phyloP scores from a whole-genome alignment of 2,329 filamentous ascomycete species.

The Talaromyces amestolkiae region DNA sequence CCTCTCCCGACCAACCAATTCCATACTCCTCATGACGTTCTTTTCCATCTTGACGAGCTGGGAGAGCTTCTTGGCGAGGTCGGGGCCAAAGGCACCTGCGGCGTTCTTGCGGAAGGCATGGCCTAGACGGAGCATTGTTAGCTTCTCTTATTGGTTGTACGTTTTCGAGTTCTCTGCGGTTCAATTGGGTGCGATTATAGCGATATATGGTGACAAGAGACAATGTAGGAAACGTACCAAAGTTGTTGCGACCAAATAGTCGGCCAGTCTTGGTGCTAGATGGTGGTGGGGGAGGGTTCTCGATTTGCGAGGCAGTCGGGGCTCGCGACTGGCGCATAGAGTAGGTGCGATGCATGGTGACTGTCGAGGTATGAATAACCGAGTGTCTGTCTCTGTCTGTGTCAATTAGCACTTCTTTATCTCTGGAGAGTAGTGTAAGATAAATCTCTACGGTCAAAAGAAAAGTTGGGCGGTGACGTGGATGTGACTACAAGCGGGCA shows the following conservation, averaged over 20 bases:
- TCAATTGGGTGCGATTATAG: neutral
- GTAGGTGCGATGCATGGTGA: slow-evolving; percentile 91
- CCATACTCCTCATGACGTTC: slow-evolving; percentile 98
- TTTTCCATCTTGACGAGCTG: slow-evolving; percentile 99
- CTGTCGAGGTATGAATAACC: neutral
- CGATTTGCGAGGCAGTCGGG: slow-evolving; percentile 83
- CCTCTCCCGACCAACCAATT: slow-evolving; percentile 88
- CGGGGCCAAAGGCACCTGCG: slow-evolving; percentile 62
- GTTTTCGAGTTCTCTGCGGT: neutral
- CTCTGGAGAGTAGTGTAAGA: neutral
- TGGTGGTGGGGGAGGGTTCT: slow-evolving; percentile 89
- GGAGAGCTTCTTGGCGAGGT: slow-evolving; percentile 95
- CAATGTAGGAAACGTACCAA: slow-evolving; percentile 56
- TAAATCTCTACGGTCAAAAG: neutral
- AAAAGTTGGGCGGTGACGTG: slow-evolving; percentile 16
- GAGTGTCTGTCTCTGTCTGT: neutral
- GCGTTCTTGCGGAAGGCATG: slow-evolving; percentile 59
- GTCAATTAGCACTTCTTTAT: neutral
- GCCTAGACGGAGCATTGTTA: slow-evolving; percentile 44
- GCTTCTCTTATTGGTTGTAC: neutral
- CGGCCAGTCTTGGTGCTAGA: slow-evolving; percentile 89
- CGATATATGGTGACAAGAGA: neutral
- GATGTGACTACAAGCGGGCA: slow-evolving; percentile 18
- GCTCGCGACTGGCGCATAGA: slow-evolving; percentile 97
- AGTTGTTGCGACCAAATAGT: slow-evolving; percentile 79